phyloP scores from a whole-genome alignment of 2,329 filamentous ascomycete genomes.

The Nannizzia gypsea region DNA sequence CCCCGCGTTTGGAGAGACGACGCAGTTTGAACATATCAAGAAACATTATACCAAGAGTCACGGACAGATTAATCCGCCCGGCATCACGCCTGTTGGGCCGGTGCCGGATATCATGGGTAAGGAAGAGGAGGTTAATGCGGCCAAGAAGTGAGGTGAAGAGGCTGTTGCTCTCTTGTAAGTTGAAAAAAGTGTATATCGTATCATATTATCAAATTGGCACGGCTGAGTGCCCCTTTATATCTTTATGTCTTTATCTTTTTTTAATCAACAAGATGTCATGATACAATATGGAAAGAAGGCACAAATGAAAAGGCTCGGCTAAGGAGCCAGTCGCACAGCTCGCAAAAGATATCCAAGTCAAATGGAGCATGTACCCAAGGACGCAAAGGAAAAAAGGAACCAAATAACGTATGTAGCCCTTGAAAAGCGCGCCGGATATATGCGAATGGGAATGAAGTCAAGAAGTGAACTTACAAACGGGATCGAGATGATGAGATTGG shows the following conservation, averaged over 20 bases:
- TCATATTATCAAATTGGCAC: background rate
- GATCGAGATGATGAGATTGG: background rate
- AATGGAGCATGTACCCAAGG: background rate
- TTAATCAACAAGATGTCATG: background rate
- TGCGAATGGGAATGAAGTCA: background rate
- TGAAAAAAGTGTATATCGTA: background rate
- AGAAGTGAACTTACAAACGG: background rate
- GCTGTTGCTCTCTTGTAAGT: background rate
- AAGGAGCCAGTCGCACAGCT: background rate
- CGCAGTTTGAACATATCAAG: constrained; percentile 93
- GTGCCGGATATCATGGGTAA: constrained; percentile 66
- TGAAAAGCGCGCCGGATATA: constrained; percentile 2
- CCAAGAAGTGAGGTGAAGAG: background rate
- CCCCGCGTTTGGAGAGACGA: constrained; percentile 67
- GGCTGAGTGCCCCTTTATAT: constrained; percentile 1
- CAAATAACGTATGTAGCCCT: background rate
- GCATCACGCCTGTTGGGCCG: constrained; percentile 77
- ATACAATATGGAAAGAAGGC: background rate
- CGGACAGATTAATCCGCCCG: constrained; percentile 51
- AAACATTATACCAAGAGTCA: constrained; percentile 58
- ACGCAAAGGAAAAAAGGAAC: background rate
- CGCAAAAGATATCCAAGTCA: background rate
- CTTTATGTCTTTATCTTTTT: background rate
- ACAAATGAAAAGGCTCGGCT: background rate
- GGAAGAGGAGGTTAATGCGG: constrained; percentile 58